phyloP scores from a whole-genome alignment of 768 basidiomycete species.

The Phylloporus scabripes region DNA sequence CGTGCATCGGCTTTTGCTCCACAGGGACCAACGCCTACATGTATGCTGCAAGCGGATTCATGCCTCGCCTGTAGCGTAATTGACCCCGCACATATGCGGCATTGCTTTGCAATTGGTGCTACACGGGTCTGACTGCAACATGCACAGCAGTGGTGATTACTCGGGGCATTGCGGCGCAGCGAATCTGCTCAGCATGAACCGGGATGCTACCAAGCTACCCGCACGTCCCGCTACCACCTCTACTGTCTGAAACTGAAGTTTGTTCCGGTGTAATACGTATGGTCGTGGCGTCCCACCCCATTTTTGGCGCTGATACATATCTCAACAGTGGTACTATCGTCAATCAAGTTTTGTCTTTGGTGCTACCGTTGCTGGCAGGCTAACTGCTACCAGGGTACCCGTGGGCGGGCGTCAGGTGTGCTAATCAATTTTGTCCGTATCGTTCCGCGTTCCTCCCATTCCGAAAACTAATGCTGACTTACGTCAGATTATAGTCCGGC shows the following conservation, averaged over 20 bases:
- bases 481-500: background rate
- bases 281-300: background rate
- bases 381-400: background rate
- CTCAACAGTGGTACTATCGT: background rate
- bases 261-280: background rate
- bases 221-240: constrained; percentile 35
- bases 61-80: background rate
- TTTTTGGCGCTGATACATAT: background rate
- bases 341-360: background rate
- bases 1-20: constrained; percentile 41
- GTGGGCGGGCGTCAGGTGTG: background rate
- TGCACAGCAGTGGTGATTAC: constrained; percentile 55
- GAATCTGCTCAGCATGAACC: constrained; percentile 55
- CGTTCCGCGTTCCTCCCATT: background rate
- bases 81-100: constrained; percentile 57
- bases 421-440: background rate
- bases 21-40: constrained; percentile 37
- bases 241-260: constrained; percentile 18
- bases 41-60: constrained; percentile 48
- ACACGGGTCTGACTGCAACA: constrained; percentile 52
- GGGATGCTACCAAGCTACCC: constrained; percentile 54
- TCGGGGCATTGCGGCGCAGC: constrained; percentile 57
- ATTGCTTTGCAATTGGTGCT: constrained; percentile 45
- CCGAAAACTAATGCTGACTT: background rate
- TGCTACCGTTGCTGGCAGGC: background rate